Percentiles rank a stretch among this genome's conserved stretches.
Conservation (phyloP, 306 rosid genomes). For the Gastrolobium bilobum region DNA sequence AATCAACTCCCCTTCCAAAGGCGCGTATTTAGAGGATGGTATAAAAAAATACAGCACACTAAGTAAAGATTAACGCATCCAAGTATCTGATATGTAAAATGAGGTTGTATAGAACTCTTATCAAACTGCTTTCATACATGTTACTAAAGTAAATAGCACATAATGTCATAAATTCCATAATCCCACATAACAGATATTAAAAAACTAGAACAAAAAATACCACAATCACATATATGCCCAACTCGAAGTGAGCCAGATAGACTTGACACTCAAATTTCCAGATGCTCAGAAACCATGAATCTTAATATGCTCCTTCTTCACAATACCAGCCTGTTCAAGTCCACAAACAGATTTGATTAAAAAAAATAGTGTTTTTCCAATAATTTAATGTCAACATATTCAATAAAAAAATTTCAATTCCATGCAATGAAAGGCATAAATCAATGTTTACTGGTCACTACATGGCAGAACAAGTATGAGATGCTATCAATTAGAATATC, state of each 20-base stretch:
- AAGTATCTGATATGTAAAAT: conserved; percentile 30
- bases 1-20: background rate
- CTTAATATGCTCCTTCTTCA: conserved; percentile 85
- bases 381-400: background rate
- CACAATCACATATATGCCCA: conserved; percentile 50
- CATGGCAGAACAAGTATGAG: background rate
- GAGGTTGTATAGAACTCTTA: background rate
- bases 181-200: conserved; percentile 53
- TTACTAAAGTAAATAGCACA: conserved; percentile 45
- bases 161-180: conserved; percentile 51
- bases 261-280: conserved; percentile 46
- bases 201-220: conserved; percentile 41
- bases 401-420: background rate
- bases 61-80: background rate
- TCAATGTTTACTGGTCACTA: background rate
- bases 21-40: background rate
- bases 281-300: conserved; percentile 76
- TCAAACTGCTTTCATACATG: conserved; percentile 34
- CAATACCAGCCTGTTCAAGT: conserved; percentile 74
- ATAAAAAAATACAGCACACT: too few relatives aligned
- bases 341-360: background rate
- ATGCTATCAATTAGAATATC: background rate
- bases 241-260: conserved; percentile 40
- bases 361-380: background rate
- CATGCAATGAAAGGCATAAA: background rate